Evolutionary conservation across 345 rosid genomes (phyloP), one percentile per base, ranked within the genome.

Genomic region (Luvunga scandens): DNA sequence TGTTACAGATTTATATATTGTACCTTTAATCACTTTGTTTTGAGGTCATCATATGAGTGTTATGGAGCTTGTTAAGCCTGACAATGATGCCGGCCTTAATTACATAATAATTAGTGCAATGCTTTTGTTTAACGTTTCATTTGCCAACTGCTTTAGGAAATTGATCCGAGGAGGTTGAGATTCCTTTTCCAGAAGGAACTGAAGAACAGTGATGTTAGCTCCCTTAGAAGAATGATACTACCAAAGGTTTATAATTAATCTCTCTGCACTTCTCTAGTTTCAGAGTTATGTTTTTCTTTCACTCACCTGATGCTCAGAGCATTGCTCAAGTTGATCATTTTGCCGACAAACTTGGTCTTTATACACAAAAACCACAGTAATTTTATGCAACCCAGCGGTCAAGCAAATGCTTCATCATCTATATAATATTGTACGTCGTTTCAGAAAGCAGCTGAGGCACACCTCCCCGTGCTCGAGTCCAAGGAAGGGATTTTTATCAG

Each of bases 371-470:
- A n/a, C 25, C 59, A 66, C 14, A 19, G 50, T 31, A 60, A 27
- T 2, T 36, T 55, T 25, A 34, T 39, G 77, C 34, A 27, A 75
- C 12, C 27, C 10, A n/a, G n/a, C n/a, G n/a, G 19, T 27, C 6
- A 28, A 3, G 9, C 5, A 12, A 33, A 21, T 22, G 7, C 33
- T 69, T 69, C 57, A 28, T 66, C 70, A 21, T 45, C 50, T 45
- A 10, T 45, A 10, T 13, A 19, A 64, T 4, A 19, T 50, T n/a
- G 38, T 63, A 63, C 48, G 31, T 22, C 71, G 68, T 63, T 83
- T 63, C 86, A 96, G 99, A 94, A 92, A 89, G 91, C 99, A 22
- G 99, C 99, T 0, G 99, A 96, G 85, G 82, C 98, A 48, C 89
- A 92, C 81, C 92, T 96, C 71, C 99, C 98, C 8, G 78, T 71